A percentile compares a stretch with the other conserved stretches of the same genome.
phyloP scores from a whole-genome alignment of 257 asterid genomes.

The Nicotiana benthamiana region DNA sequence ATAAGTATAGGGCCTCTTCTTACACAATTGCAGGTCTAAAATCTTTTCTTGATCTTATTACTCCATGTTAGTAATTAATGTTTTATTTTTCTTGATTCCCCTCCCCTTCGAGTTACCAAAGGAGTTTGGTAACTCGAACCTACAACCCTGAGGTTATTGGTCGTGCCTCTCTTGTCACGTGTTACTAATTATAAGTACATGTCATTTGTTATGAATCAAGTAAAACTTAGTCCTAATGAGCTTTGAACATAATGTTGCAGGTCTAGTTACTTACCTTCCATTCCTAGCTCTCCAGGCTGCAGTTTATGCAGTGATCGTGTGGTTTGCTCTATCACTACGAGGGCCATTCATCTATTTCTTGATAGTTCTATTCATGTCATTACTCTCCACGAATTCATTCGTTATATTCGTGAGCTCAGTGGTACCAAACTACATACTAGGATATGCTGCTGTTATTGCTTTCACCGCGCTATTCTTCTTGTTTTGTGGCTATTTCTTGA shows the following conservation, averaged over 20 bases:
- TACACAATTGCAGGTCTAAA: slow-evolving; percentile 67
- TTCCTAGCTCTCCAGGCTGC: slow-evolving; percentile 69
- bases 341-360: slow-evolving; percentile 53
- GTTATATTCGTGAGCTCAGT: slow-evolving; percentile 78
- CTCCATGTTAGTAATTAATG: slow-evolving; percentile 6
- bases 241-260: slow-evolving; percentile 28
- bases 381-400: slow-evolving; percentile 67
- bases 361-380: slow-evolving; percentile 50
- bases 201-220: neutral
- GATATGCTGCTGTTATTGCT: slow-evolving; percentile 83
- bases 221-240: neutral
- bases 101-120: no score
- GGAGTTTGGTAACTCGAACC: no score
- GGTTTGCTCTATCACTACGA: slow-evolving; percentile 52
- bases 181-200: neutral
- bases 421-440: slow-evolving; percentile 80
- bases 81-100: no score
- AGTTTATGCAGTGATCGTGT: slow-evolving; percentile 56
- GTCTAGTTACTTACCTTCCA: slow-evolving; percentile 71
- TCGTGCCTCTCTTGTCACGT: neutral
- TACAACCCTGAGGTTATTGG: no score
- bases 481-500: slow-evolving; percentile 65
- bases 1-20: slow-evolving; percentile 83
- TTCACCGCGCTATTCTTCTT: slow-evolving; percentile 80
- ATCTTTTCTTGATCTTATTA: slow-evolving; percentile 13